These are phyloP conservation scores for Coelastrella sp. DNA, from an alignment of 139 green algal genomes.

Conservation along the genomic window DNA sequence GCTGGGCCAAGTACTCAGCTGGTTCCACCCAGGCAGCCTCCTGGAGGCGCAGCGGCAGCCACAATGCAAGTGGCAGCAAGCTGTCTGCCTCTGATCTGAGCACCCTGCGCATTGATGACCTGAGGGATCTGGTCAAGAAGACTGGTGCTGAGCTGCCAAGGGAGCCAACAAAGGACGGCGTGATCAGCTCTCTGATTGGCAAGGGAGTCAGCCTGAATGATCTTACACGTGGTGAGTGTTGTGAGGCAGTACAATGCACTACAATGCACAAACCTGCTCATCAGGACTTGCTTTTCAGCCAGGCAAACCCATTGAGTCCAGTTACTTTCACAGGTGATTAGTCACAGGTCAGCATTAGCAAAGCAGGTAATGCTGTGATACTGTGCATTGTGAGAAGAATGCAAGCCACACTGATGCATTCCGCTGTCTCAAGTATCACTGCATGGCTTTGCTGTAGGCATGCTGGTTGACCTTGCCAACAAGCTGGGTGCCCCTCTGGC, in stretches of 20 bases:
- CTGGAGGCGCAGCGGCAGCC: constrained; percentile 43
- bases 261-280: too few relatives aligned
- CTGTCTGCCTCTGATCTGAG: constrained; percentile 32
- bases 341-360: too few relatives aligned
- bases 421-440: too few relatives aligned
- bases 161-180: constrained; percentile 40
- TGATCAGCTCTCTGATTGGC: constrained; percentile 40
- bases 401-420: too few relatives aligned
- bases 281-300: too few relatives aligned
- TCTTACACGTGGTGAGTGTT: constrained; percentile 42
- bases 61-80: constrained; percentile 44
- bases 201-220: constrained; percentile 44
- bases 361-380: too few relatives aligned
- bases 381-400: too few relatives aligned
- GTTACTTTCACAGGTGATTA: too few relatives aligned
- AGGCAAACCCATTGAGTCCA: too few relatives aligned
- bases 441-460: too few relatives aligned
- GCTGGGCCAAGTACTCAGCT: constrained; percentile 43
- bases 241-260: too few relatives aligned
- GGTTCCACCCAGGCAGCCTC: constrained; percentile 37
- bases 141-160: constrained; percentile 40
- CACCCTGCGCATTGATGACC: constrained; percentile 25
- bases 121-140: constrained; percentile 45
- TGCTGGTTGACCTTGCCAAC: constrained; percentile 45
- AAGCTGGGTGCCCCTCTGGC: constrained; percentile 29